Base-by-base conservation (phyloP, 305 asterid species). In the Plantago coronopus region DNA sequence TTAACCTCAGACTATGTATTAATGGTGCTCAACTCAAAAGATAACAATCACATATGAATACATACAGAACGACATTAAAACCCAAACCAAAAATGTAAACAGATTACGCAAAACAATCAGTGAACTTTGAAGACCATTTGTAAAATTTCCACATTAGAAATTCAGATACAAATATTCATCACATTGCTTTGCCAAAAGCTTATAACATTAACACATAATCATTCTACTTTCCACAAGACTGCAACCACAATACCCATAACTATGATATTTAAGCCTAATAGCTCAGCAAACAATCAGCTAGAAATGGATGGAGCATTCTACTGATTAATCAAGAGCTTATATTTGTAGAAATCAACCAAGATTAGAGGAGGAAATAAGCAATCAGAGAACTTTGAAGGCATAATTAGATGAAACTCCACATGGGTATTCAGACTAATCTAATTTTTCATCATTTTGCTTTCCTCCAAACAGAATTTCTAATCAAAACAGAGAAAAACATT, bases 321-420 rank as follows among this genome's bases (percentile, higher is more conserved):
- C n/a, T n/a, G n/a, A n/a, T n/a, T n/a, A n/a, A n/a, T n/a, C 17
- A 44, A 44, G 17, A 40, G 9, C 45, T 40, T 8, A 17, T 7
- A 8, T 0, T 19, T 14, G n/a, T 7, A 16, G 16, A 42, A 59
- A 29, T 13, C 21, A 54, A 54, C 6, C 21, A 54, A 31, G 7
- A 31, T 31, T 25, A 25, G 17, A 16, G 42, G 49, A 17, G 43
- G 25, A 62, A 46, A 40, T 7, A 3, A 54, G 76, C 79, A 78
- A 81, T 81, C 80, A 78, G 80, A 76, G 82, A 71, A 78, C 87
- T 81, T 81, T 81, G 84, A 81, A 81, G 79, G 69, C 78, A 59
- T 71, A 48, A 62, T 21, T 48, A 10, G 20, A 54, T 31, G 38
- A 46, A 31, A 58, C 40, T 71, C 78, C 73, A 69, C 80, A 72